Conservation (phyloP, 306 rosid species). For the Lathyrus oleraceus region DNA sequence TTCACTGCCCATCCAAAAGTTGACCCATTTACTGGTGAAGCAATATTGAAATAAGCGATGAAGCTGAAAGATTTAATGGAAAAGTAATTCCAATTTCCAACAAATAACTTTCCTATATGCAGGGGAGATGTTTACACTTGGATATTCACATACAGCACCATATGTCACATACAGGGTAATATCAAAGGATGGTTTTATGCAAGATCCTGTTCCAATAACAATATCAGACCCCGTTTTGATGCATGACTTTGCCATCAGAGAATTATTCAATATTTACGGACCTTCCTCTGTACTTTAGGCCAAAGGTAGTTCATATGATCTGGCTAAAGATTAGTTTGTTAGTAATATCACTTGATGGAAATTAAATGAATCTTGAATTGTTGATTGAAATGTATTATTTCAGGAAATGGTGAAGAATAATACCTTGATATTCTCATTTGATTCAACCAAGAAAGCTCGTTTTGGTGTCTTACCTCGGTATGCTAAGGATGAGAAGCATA, state of each 20-base stretch:
- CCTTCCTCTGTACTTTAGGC: constrained; percentile 83
- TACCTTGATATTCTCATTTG: constrained; percentile 74
- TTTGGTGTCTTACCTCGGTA: constrained; percentile 93
- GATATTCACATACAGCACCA: constrained; percentile 83
- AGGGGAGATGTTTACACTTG: constrained; percentile 99
- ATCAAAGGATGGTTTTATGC: constrained; percentile 89
- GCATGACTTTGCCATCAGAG: constrained; percentile 96
- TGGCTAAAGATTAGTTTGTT: neutral
- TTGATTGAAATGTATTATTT: constrained; percentile 32
- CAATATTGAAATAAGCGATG: constrained; percentile 31
- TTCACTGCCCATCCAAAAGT: constrained; percentile 99
- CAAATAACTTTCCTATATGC: constrained; percentile 45
- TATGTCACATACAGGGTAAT: constrained; percentile 89
- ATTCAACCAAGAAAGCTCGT: constrained; percentile 79
- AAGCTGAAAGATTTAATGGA: constrained; percentile 16
- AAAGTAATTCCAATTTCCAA: constrained; percentile 7
- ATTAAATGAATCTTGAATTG: constrained; percentile 23
- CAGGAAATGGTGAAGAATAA: constrained; percentile 99
- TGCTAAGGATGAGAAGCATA: constrained; percentile 77
- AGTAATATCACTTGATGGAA: neutral
- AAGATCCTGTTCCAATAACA: constrained; percentile 94
- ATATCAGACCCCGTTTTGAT: constrained; percentile 85
- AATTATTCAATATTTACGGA: constrained; percentile 90
- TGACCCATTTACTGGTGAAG: constrained; percentile 86
- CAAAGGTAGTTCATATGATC: constrained; percentile 64